Base-by-base conservation (phyloP, 495 filamentous ascomycete species). In the Neurospora tetraspora region DNA sequence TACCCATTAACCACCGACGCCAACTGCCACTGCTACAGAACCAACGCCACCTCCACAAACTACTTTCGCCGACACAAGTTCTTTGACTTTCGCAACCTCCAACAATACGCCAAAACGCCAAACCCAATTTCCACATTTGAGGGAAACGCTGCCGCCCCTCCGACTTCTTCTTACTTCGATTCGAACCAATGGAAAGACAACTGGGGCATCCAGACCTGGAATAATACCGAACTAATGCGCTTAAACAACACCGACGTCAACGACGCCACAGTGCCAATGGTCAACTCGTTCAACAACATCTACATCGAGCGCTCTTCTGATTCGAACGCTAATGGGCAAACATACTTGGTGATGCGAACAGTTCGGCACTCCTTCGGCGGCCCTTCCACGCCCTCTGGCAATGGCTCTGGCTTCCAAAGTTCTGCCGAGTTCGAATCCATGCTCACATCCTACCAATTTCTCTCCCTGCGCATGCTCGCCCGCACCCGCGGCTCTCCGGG, bases 31-130 rank as follows among this genome's bases (percentile, higher is more conserved):
- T 87, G 85, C 77, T 87, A 85, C 75, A 77, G 74, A 69, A 87
- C 85, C 31, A 86, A 85, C 74, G 77, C 80, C 16, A 80, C 83
- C 18, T 79, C 78, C 20, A 69, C 81, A 40, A 85, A 85, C 39
- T 90, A 90, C 81, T 91, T 91, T 78, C 84, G 84, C 68, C 84
- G 88, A 78, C 88, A 91, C 82, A 84, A 87, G 65, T 87, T 92
- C 79, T 90, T 86, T 82, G 90, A 92, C 80, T 92, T 89, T 77
- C 87, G 90, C 68, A 82, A 83, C n/a, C 76, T 86, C 69, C 76
- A 76, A 4, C 77, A 82, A 43, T 77, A 83, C 73, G 76, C 71
- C 70, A 76, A 73, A 31, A 71, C 73, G 18, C 70, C 79, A 5
- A 53, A 73, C 23, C 76, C 78, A 4, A 53, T 81, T 38, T 23